Base-by-base conservation (phyloP, 2,329 filamentous ascomycete species). In the Talaromyces sp. region DNA sequence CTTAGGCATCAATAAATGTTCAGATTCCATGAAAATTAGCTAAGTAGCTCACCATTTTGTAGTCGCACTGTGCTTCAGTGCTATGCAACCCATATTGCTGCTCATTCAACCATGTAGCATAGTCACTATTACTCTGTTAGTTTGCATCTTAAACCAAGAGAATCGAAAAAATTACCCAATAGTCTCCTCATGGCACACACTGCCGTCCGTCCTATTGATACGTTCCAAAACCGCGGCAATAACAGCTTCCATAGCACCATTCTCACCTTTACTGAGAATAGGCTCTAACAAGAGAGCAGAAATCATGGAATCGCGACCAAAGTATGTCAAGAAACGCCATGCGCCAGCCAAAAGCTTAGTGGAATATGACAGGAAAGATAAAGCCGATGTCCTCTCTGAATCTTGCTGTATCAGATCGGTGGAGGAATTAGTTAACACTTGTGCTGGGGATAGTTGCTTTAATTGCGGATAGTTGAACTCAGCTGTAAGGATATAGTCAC, bases 251-350 rank as follows among this genome's bases (percentile, higher is more conserved):
- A 85, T 75, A 0, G 83, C 79, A 2, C 82, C 78, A 0, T 73
- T 78, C 37, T 81, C 72, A 0, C 82, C 83, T 43, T 78, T 73
- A 53, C 81, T 85, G 1, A 88, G 72, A 0, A 87, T 75, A 0
- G 82, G 78, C 58, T 84, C 78, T 31, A 87, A 72, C 0, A 88
- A 71, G 0, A 87, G 75, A 13, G 81, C 73, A 1, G 82, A 76
- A 39, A 88, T 84, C 77, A 87, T 84, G 60, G 80, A 84, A 64
- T 88, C 84, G 10, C 84, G 78, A 0, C 84, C 84, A 69, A 88
- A 87, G 64, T 87, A 88, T 0, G 84, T 87, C 45, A 88, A 68
- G 63, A 87, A 88, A 1, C 84, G 74, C 85, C 84, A 88, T 3
- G 82, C 83, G 10, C 84, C 84, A 1, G 85, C 84, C 2, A 86